Evolutionary conservation across 2,329 filamentous ascomycete species (phyloP).

Genomic region (Dactylellina leptospora): DNA sequence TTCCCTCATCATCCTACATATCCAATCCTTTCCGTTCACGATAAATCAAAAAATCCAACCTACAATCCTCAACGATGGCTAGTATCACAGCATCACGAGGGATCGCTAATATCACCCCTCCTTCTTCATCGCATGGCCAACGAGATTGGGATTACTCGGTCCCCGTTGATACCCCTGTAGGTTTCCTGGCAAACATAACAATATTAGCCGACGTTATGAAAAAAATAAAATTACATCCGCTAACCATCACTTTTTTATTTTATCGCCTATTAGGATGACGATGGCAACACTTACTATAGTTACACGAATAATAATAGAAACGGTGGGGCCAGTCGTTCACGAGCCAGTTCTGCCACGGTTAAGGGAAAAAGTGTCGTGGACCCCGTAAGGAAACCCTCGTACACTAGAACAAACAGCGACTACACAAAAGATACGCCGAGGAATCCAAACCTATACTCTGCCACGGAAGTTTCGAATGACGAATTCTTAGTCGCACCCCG

Average conservation of each 20-base stretch:
- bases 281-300: constrained; percentile 47
- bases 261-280: constrained; percentile 29
- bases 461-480: constrained; percentile 22
- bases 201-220: background rate
- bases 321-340: constrained; percentile 23
- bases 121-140: constrained; percentile 56
- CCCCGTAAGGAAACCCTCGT: constrained; percentile 28
- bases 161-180: constrained; percentile 54
- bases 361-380: constrained; percentile 20
- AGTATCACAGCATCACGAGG: constrained; percentile 45
- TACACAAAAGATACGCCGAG: constrained; percentile 44
- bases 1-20: background rate
- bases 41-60: background rate
- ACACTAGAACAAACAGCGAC: constrained; percentile 40
- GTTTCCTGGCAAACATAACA: background rate
- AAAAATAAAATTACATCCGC: background rate
- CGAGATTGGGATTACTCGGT: constrained; percentile 57
- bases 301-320: constrained; percentile 41
- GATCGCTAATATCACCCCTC: constrained; percentile 56
- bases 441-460: background rate
- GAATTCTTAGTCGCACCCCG: constrained; percentile 30
- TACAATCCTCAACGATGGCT: constrained; percentile 26
- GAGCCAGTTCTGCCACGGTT: constrained; percentile 39
- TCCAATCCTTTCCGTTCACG: background rate
- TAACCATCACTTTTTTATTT: constrained; percentile 13